These are phyloP conservation scores for Abortiporus biennis DNA, from an alignment of 1,284 basidiomycete genomes.

Conservation along the genomic window DNA sequence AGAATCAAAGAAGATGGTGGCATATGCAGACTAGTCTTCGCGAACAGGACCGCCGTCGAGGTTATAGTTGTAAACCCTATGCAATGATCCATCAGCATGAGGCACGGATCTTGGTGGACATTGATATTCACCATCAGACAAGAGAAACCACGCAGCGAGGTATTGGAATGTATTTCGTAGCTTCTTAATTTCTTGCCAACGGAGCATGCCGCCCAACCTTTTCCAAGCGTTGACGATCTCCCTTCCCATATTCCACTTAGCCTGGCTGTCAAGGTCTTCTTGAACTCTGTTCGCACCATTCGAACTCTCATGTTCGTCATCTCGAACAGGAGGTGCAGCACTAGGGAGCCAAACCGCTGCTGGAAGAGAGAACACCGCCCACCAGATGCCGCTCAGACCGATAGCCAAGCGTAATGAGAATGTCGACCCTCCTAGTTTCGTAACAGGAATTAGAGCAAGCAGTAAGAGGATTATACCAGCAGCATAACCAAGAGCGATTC, in stretches of 20 bases:
- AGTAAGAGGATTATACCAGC: slow-evolving; percentile 70
- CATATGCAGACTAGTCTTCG: slow-evolving; percentile 77
- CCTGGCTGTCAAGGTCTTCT: no score
- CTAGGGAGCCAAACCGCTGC: slow-evolving; percentile 68
- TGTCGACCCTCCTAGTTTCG: slow-evolving; percentile 59
- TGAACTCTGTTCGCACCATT: slow-evolving; percentile 9
- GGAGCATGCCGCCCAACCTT: slow-evolving; percentile 62
- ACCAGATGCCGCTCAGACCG: slow-evolving; percentile 78
- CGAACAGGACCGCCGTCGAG: slow-evolving; percentile 78
- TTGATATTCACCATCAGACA: no score
- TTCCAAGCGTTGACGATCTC: slow-evolving; percentile 65
- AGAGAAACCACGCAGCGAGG: slow-evolving; percentile 85
- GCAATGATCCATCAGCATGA: slow-evolving; percentile 22
- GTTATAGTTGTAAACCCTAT: slow-evolving; percentile 83
- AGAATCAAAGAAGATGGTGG: slow-evolving; percentile 62
- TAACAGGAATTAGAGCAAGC: slow-evolving; percentile 70
- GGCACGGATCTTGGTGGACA: not conserved
- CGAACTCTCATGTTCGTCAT: slow-evolving; percentile 8
- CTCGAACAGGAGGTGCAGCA: slow-evolving; percentile 10
- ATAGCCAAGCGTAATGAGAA: slow-evolving; percentile 73
- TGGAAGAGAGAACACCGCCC: slow-evolving; percentile 76
- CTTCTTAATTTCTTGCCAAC: slow-evolving; percentile 59
- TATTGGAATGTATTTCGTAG: slow-evolving; percentile 84
- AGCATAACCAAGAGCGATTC: slow-evolving; percentile 79
- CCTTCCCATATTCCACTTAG: slow-evolving; percentile 37